Conservation (phyloP, 371 early-diverging fungal genomes). For the Coemansia sp. region DNA sequence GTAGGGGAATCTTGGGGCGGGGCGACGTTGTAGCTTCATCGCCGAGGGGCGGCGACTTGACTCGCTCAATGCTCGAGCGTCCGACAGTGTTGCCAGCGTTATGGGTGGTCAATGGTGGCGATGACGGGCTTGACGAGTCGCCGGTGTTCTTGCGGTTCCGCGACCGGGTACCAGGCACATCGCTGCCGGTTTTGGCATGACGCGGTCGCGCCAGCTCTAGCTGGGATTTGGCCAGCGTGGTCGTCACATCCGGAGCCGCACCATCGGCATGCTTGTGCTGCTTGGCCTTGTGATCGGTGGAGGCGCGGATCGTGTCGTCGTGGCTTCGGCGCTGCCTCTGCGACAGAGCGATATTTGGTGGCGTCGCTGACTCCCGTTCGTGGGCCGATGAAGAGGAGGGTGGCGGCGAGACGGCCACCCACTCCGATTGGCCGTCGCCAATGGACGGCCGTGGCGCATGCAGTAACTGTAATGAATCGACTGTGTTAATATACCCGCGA, state of each 20-base stretch:
- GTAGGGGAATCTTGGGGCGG: slow-evolving; percentile 35
- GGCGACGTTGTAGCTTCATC: slow-evolving; percentile 10
- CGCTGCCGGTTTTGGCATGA: slow-evolving; percentile 4
- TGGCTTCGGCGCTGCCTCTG: slow-evolving; percentile 34
- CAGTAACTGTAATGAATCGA: slow-evolving; percentile 3
- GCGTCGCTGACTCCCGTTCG: not conserved
- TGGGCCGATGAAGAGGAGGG: slow-evolving; percentile 11
- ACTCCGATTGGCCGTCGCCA: slow-evolving; percentile 9
- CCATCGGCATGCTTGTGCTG: not conserved
- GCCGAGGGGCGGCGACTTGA: slow-evolving; percentile 3
- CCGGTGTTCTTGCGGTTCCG: slow-evolving; percentile 17
- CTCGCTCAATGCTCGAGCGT: slow-evolving; percentile 8
- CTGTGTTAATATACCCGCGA: not conserved
- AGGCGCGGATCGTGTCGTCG: slow-evolving; percentile 8
- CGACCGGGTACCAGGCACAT: slow-evolving; percentile 3
- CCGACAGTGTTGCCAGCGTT: slow-evolving; percentile 3
- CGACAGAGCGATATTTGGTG: not conserved
- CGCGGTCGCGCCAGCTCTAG: slow-evolving; percentile 23
- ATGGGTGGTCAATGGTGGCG: slow-evolving; percentile 14
- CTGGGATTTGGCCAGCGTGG: slow-evolving; percentile 18
- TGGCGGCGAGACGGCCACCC: slow-evolving; percentile 17
- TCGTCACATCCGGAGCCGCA: not conserved
- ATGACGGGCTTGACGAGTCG: slow-evolving; percentile 13
- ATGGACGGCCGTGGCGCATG: slow-evolving; percentile 13
- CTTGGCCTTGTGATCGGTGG: not conserved